Evolutionary conservation across 495 filamentous ascomycete species (phyloP).

Genomic region (Baudoinia panamericana): DNA sequence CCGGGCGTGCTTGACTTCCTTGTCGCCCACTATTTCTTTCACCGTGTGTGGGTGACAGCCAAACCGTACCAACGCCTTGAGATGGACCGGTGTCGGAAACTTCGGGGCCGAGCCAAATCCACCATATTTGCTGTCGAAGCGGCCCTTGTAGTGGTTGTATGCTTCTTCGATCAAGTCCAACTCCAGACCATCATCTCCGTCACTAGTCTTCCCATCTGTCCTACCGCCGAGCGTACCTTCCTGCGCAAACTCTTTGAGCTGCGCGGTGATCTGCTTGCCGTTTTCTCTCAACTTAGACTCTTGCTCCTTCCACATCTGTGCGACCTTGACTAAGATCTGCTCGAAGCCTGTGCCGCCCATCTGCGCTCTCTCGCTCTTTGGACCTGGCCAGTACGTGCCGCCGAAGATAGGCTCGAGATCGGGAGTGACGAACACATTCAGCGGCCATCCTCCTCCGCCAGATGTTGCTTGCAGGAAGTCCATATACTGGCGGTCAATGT

Average conservation of each 20-base stretch:
- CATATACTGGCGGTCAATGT: conserved; percentile 95
- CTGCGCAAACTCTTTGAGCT: conserved; percentile 72
- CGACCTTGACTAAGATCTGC: conserved; percentile 68
- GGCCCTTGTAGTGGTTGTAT: conserved; percentile 60
- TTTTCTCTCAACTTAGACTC: conserved; percentile 65
- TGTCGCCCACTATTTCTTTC: conserved; percentile 68
- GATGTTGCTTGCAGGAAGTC: conserved; percentile 94
- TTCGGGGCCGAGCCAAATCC: conserved; percentile 77
- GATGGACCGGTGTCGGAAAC: conserved; percentile 78
- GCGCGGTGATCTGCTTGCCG: conserved; percentile 65
- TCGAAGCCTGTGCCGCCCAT: conserved; percentile 48
- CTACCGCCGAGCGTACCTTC: conserved; percentile 61
- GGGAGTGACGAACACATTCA: conserved; percentile 93
- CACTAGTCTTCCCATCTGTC: conserved; percentile 38
- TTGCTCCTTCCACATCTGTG: conserved; percentile 72
- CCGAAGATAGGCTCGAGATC: conserved; percentile 89
- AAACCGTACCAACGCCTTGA: conserved; percentile 70
- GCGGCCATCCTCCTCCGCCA: conserved; percentile 85
- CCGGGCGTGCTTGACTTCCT: conserved; percentile 61
- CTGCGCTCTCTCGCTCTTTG: conserved; percentile 36
- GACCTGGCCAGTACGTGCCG: conserved; percentile 92
- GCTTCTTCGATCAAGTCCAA: conserved; percentile 87
- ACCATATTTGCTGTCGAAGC: conserved; percentile 64
- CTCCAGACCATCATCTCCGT: conserved; percentile 51
- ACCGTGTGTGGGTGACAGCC: conserved; percentile 51